These are phyloP conservation scores for Yarrowia sp. DNA, from an alignment of 805 yeast genomes.

Conservation along the genomic window DNA sequence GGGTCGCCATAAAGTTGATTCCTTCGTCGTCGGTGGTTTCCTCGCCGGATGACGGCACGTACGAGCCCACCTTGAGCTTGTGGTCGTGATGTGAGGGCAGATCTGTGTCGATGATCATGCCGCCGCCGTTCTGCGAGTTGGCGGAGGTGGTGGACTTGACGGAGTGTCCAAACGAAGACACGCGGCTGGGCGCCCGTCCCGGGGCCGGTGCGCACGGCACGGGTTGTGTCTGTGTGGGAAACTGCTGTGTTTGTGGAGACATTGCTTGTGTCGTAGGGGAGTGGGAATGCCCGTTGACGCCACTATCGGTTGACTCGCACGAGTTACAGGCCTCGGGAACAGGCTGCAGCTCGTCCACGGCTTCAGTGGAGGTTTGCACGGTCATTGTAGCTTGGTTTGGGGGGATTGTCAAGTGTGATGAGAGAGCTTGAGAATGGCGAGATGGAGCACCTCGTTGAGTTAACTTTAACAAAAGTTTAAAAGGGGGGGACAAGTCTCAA, in stretches of 20 bases:
- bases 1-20: conserved; percentile 18
- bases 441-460: conserved; percentile 22
- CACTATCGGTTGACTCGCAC: neutral
- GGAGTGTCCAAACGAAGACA: neutral
- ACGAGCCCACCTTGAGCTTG: conserved; percentile 22
- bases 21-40: conserved; percentile 25
- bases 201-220: neutral
- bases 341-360: conserved; percentile 25
- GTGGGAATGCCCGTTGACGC: neutral
- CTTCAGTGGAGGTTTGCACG: conserved; percentile 19
- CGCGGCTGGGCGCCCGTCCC: neutral
- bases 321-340: conserved; percentile 23
- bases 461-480: conserved; percentile 24
- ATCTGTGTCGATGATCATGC: conserved; percentile 21
- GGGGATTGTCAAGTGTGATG: neutral
- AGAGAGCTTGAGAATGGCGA: conserved; percentile 14
- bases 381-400: neutral
- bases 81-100: conserved; percentile 22
- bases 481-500: neutral
- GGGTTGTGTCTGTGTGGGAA: neutral
- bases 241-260: neutral
- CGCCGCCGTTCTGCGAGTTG: neutral
- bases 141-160: neutral
- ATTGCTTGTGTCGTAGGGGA: neutral
- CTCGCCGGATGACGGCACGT: conserved; percentile 21